Conservation (phyloP, 306 rosid species). For the Trichosanthes cucumerina region DNA sequence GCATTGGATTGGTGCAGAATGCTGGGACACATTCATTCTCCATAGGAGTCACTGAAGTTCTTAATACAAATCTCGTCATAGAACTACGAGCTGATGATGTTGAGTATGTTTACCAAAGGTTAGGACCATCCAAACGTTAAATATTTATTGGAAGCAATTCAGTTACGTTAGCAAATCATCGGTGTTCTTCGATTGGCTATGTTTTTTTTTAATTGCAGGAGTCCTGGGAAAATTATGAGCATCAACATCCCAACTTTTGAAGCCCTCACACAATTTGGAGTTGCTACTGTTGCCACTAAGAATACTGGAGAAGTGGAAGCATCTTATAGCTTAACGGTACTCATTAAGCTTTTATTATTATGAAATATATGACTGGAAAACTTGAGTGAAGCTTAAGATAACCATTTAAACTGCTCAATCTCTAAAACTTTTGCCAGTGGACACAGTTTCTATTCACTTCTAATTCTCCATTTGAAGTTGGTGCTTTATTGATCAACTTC, state of each 20-base stretch:
- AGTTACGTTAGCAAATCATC: not conserved
- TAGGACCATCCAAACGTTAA: not conserved
- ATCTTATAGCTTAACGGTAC: constrained; percentile 91
- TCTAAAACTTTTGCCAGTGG: not conserved
- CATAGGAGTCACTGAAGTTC: constrained; percentile 82
- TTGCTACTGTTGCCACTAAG: constrained; percentile 61
- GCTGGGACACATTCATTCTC: constrained; percentile 89
- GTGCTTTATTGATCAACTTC: too few species aligned
- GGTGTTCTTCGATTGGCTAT: not conserved
- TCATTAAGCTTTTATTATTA: not conserved
- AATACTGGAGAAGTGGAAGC: constrained; percentile 95
- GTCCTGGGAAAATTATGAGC: constrained; percentile 78
- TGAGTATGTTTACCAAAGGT: constrained; percentile 93
- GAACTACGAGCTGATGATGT: constrained; percentile 89
- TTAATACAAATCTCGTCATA: constrained; percentile 74
- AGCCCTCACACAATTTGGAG: constrained; percentile 82
- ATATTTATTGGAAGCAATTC: not conserved
- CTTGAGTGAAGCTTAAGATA: not conserved
- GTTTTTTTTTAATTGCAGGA: constrained; percentile 32
- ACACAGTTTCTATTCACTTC: not conserved
- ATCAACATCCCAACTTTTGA: constrained; percentile 77
- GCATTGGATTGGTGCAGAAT: constrained; percentile 33
- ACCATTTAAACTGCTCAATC: not conserved
- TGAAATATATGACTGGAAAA: not conserved
- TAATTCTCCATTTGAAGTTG: too few species aligned